Conservation (phyloP, 805 yeast genomes). For the Pichia deserticola region DNA sequence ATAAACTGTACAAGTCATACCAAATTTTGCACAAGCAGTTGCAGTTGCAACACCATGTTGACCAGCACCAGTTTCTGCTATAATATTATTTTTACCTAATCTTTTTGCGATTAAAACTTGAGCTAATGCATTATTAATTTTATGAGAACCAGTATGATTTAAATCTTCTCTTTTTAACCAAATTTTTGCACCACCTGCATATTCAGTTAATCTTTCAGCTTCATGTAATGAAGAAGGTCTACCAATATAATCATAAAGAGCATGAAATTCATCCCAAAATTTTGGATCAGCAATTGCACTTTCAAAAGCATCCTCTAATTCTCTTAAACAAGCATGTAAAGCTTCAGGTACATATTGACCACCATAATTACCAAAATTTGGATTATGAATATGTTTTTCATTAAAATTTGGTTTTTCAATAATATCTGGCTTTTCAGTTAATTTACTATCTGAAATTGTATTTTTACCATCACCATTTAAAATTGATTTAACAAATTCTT, state of each 20-base stretch:
- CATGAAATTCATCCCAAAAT: constrained; percentile 89
- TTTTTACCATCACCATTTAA: constrained; percentile 47
- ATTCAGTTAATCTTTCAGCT: constrained; percentile 83
- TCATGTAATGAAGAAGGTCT: constrained; percentile 90
- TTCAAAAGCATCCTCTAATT: constrained; percentile 83
- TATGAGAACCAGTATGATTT: constrained; percentile 85
- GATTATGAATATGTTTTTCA: constrained; percentile 61
- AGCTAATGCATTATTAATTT: constrained; percentile 77
- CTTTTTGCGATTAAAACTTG: constrained; percentile 75
- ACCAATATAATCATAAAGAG: constrained; percentile 87
- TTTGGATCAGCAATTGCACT: constrained; percentile 79
- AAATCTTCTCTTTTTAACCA: constrained; percentile 98
- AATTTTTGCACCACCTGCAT: constrained; percentile 91
- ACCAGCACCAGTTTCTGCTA: constrained; percentile 92
- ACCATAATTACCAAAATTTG: constrained; percentile 91
- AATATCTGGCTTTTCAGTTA: constrained; percentile 14
- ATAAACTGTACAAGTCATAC: constrained; percentile 85
- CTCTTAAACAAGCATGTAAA: constrained; percentile 80
- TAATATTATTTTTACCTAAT: constrained; percentile 66
- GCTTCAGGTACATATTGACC: constrained; percentile 99
- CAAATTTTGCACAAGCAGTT: constrained; percentile 88
- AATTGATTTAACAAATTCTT: constrained; percentile 60
- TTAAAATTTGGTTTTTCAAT: constrained; percentile 30
- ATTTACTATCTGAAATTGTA: constrained; percentile 14
- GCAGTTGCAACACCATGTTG: constrained; percentile 94